Evolutionary conservation across 2,329 filamentous ascomycete species (phyloP), one percentile per base, ranked within the genome.

Genomic region (Coniochaeta sp.): DNA sequence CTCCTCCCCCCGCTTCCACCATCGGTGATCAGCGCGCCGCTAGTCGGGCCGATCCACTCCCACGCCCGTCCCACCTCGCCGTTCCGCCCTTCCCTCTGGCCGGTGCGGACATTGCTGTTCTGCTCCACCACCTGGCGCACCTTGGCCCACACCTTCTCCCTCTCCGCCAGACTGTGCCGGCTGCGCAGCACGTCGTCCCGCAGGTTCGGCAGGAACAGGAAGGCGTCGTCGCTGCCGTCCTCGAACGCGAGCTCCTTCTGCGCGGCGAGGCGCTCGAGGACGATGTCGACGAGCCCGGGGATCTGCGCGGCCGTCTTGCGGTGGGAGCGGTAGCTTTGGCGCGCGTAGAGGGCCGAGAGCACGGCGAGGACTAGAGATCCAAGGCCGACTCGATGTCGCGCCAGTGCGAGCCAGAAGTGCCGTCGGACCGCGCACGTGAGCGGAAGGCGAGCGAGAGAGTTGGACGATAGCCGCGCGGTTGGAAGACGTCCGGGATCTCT

Each of bases 381-480:
- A 94, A 91, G 83, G 75, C 85, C 73, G 83, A 90, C 74, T 85
- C 89, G 79, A 94, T 94, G 79, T 86, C 85, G 79, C 81, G 85
- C 89, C 87, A 94, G 63, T 69, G 86, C 81, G 79, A 86, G 82
- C 73, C 86, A 77, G 82, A 91, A 70, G 71, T 85, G 88, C 75
- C 88, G 79, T 69, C 82, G 82, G 85, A 90, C 62, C 71, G 87
- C 82, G 72, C 89, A 96, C 75, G 74, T 67, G 86, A 96, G 77
- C 74, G 91, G 82, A 86, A 97, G 79, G 71, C 87, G 82, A 80
- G 91, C 87, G 85, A 95, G 87, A 77, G 89, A 95, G 77, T 81
- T 87, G 73, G 87, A 92, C 71, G 83, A 82, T 78, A 96, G 82
- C 69, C 74, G 74, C 76, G 76, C 73, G 70, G 68, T 67, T 75